Conservation (phyloP, 2,329 filamentous ascomycete genomes). For the Scortechinia acanthostroma region DNA sequence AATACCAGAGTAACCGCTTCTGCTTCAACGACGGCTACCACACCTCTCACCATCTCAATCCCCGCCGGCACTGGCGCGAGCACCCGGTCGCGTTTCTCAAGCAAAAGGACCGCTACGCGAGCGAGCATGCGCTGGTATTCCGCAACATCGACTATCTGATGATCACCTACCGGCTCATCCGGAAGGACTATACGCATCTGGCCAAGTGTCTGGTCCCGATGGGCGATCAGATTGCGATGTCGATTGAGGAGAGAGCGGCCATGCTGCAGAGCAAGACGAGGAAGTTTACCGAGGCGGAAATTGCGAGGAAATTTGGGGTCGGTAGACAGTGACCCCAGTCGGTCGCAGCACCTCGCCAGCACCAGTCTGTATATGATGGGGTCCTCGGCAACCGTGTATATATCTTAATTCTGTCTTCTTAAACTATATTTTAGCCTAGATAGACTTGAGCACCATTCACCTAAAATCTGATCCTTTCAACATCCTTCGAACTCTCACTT, state of each 20-base stretch:
- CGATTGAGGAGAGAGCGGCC: conserved; percentile 49
- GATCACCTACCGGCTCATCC: conserved; percentile 61
- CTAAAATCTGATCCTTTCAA: no score
- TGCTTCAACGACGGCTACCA: conserved; percentile 82
- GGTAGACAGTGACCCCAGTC: no score
- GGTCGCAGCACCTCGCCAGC: no score
- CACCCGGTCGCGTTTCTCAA: conserved; percentile 69
- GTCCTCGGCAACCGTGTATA: no score
- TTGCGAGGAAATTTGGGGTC: no score
- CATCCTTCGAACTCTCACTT: no score
- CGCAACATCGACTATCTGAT: conserved; percentile 77
- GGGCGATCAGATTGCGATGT: conserved; percentile 63
- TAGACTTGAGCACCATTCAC: no score
- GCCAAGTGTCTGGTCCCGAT: conserved; percentile 69
- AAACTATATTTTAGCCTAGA: no score
- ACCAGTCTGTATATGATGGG: no score
- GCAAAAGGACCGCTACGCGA: conserved; percentile 58
- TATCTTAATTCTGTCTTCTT: no score
- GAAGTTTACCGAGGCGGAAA: no score
- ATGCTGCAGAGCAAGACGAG: conserved; percentile 63
- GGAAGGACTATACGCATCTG: conserved; percentile 65
- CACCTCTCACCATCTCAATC: conserved; percentile 75
- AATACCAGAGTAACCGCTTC: conserved; percentile 64
- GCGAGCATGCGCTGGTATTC: conserved; percentile 68
- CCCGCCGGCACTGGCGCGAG: conserved; percentile 73